Base-by-base conservation (phyloP, 2,329 filamentous ascomycete genomes). In the Blastomyces percursus region DNA sequence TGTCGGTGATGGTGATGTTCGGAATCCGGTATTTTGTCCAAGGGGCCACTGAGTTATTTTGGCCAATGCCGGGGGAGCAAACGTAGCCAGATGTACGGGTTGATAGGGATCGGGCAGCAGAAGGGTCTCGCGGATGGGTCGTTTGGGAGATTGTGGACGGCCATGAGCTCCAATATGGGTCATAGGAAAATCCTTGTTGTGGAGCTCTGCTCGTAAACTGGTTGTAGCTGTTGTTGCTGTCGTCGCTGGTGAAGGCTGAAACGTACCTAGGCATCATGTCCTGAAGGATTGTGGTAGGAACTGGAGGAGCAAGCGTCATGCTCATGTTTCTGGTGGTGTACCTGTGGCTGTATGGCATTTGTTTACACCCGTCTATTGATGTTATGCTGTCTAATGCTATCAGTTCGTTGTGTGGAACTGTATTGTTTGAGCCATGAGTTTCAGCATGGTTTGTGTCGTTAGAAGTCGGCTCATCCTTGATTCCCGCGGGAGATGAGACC, bases 41-140 rank as follows among this genome's bases (percentile, higher is more conserved):
- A 19, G 46, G 55, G 32, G 21, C 5, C 7, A 38, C 5, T 7
- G 52, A 2, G 42, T 3, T 11, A n/a, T 27, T 46, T 58, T 59
- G 32, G n/a, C 35, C 54, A 24, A 60, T 51, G 59, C 61, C 16
- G 71, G 70, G 71, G 67, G 74, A 48, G 68, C 70, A 50, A 65
- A 62, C 46, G 46, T 60, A 51, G 46, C 59, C 11, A 5, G 46
- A 8, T 24, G 59, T 5, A 59, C 9, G 50, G n/a, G 59, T 1
- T 6, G 46, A 40, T 32, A n/a, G 42, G 44, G n/a, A 12, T n/a
- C 8, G 16, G 24, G 32, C 6, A 30, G n/a, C 24, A 4, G 30
- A 16, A 12, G 64, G 62, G 69, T 59, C 30, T 24, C 12, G 35
- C n/a, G 38, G 38, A 24, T 59, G 38, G 38, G 21, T 19, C 56